Percentiles rank a stretch among this genome's conserved stretches.
Evolutionary conservation across 352 stramenopile genomes (phyloP).

Genomic region (Phytophthora meadii): DNA sequence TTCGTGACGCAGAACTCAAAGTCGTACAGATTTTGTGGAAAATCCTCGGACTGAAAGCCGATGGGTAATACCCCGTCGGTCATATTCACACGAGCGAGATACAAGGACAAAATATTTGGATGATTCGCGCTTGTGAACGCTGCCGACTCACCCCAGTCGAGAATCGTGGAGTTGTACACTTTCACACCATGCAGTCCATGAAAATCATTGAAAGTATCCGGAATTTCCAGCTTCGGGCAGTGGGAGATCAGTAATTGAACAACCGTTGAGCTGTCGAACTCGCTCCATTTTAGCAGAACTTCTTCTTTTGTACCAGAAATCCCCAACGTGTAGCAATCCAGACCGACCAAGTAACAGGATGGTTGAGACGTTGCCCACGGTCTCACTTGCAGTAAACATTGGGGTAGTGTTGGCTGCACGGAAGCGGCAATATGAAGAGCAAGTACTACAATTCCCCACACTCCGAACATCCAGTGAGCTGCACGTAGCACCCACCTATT

Average conservation of each 20-base stretch:
- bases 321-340: slow-evolving; percentile 33
- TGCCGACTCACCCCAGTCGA: slow-evolving; percentile 29
- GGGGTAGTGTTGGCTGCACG: slow-evolving; percentile 7
- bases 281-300: slow-evolving; percentile 14
- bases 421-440: slow-evolving; percentile 25
- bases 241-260: slow-evolving; percentile 42
- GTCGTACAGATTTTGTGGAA: slow-evolving; percentile 36
- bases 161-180: slow-evolving; percentile 50
- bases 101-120: slow-evolving; percentile 31
- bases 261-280: slow-evolving; percentile 34
- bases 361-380: slow-evolving; percentile 36
- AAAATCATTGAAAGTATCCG: slow-evolving; percentile 27
- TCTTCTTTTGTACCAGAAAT: slow-evolving; percentile 26
- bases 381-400: slow-evolving; percentile 36
- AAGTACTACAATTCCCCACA: slow-evolving; percentile 23
- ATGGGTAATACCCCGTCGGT: slow-evolving; percentile 33
- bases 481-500: not conserved
- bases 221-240: slow-evolving; percentile 38
- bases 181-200: slow-evolving; percentile 37
- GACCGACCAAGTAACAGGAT: slow-evolving; percentile 39
- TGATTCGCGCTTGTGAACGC: slow-evolving; percentile 31
- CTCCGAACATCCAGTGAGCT: slow-evolving; percentile 18
- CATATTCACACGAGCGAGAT: slow-evolving; percentile 42
- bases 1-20: slow-evolving; percentile 52
- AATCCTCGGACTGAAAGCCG: slow-evolving; percentile 37